Evolutionary conservation across 345 rosid species (phyloP), one percentile per base, ranked within the genome.

Genomic region (Eucalyptus cladocalyx): DNA sequence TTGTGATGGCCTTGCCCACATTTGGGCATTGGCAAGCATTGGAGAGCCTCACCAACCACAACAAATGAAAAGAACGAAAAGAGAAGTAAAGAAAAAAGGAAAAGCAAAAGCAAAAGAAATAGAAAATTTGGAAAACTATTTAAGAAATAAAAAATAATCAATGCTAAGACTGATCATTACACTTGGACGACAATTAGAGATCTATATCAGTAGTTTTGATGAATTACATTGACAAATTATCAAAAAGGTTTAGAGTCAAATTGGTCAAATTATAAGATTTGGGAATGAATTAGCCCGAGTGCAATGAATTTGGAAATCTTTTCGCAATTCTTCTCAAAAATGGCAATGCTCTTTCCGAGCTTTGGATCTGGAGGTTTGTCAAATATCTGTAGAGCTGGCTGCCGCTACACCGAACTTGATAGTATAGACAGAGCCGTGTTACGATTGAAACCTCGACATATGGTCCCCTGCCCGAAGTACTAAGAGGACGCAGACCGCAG

Each of bases 111-210:
- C 1, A 8, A 54, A 23, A 9, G 3, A 56, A 56, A 56, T 24
- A 56, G 0, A 56, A 56, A 23, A 56, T 56, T 56, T 56, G 1
- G 1, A 56, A 56, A 53, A 53, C 4, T 53, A 53, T 53, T 2
- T 51, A 18, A 53, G 5, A 53, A 17, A 14, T 7, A 53, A 53
- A 51, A 53, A 56, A 23, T 1, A 23, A 23, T 24, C 6, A 56
- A 56, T 9, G 30, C 13, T 3, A 1, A 1, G 0, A 10, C 6
- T 9, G n/a, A n/a, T n/a, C n/a, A n/a, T n/a, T n/a, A n/a, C 13
- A 56, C 6, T 4, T 1, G 1, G 6, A 56, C 1, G 2, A 23
- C 3, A 0, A n/a, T n/a, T n/a, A n/a, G n/a, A n/a, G n/a, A n/a
- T n/a, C n/a, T 54, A 54, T 23, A 3, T 54, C 1, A 4, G 28